These are phyloP conservation scores for Talaromyces verruculosus DNA, from an alignment of 2,329 filamentous ascomycete genomes.

Conservation along the genomic window DNA sequence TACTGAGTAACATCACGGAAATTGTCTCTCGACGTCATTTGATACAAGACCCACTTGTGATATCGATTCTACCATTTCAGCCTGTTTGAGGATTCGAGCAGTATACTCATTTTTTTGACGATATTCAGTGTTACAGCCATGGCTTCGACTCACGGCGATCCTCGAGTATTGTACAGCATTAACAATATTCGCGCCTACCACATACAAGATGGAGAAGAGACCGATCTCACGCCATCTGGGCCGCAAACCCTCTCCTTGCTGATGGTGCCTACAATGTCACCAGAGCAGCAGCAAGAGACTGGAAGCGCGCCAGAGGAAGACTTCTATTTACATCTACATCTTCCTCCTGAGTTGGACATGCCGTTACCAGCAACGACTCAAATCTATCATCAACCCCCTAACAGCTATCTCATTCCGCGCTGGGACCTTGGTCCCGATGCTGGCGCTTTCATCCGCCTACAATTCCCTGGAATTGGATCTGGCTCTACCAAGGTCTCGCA, in stretches of 20 bases:
- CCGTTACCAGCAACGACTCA: constrained; percentile 93
- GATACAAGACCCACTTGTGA: constrained; percentile 16
- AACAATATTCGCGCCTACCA: constrained; percentile 89
- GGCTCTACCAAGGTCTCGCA: constrained; percentile 67
- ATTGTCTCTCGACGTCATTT: constrained; percentile 18
- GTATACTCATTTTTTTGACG: background rate
- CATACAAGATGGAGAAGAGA: constrained; percentile 81
- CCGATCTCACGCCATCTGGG: constrained; percentile 76
- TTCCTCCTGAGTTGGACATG: constrained; percentile 90
- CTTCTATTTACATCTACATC: constrained; percentile 93
- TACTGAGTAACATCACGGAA: background rate
- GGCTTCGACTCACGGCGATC: constrained; percentile 31
- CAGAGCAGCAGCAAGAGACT: constrained; percentile 56
- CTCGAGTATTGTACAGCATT: constrained; percentile 51
- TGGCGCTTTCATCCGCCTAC: constrained; percentile 87
- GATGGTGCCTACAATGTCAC: constrained; percentile 90
- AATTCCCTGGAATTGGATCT: constrained; percentile 75
- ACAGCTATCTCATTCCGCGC: constrained; percentile 88
- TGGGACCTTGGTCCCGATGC: constrained; percentile 89
- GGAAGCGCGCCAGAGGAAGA: constrained; percentile 70
- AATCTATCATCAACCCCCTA: constrained; percentile 92
- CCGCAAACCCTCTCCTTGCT: constrained; percentile 88
- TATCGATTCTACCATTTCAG: background rate
- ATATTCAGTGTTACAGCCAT: constrained; percentile 6
- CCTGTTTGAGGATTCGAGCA: background rate